A percentile compares a stretch with the other conserved stretches of the same genome.
These are phyloP conservation scores for Ecytonucleospora hepatopenaei DNA, from an alignment of 371 early-diverging fungal species.

Conservation along the genomic window DNA sequence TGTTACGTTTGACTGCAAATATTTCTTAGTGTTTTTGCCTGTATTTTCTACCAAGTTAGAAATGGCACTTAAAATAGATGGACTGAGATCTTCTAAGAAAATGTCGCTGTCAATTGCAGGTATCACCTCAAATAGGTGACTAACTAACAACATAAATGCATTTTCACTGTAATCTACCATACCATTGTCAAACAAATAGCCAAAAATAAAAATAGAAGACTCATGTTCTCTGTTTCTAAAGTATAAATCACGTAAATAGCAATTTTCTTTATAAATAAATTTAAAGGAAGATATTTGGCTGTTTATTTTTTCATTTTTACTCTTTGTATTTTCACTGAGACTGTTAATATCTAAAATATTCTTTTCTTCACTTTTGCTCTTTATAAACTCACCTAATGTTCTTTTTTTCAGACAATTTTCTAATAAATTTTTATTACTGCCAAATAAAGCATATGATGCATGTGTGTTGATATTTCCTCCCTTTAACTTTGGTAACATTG, in stretches of 20 bases:
- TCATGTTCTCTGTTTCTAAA: conserved; percentile 34
- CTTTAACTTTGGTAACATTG: conserved; percentile 58
- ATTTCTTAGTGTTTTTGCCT: neutral
- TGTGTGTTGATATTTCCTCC: conserved; percentile 59
- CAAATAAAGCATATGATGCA: conserved; percentile 54
- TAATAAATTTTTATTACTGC: conserved; percentile 45
- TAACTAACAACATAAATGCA: conserved; percentile 23
- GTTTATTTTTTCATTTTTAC: neutral
- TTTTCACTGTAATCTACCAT: conserved; percentile 10
- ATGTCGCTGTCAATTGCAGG: conserved; percentile 9
- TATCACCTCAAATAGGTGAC: conserved; percentile 42
- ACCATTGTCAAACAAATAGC: conserved; percentile 15
- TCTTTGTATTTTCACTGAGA: neutral
- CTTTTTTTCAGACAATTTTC: conserved; percentile 29
- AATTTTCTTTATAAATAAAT: neutral
- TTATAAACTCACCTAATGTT: conserved; percentile 3
- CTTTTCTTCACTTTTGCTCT: neutral
- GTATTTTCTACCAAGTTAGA: conserved; percentile 18
- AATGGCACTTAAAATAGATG: too few species aligned
- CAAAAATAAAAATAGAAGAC: conserved; percentile 33
- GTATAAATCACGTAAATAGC: conserved; percentile 38
- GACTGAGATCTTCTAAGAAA: neutral
- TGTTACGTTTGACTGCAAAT: conserved; percentile 6
- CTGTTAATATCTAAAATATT: neutral
- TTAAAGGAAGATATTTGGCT: conserved; percentile 9